phyloP scores from a whole-genome alignment of 345 rosid genomes.

The Boechera divaricarpa region DNA sequence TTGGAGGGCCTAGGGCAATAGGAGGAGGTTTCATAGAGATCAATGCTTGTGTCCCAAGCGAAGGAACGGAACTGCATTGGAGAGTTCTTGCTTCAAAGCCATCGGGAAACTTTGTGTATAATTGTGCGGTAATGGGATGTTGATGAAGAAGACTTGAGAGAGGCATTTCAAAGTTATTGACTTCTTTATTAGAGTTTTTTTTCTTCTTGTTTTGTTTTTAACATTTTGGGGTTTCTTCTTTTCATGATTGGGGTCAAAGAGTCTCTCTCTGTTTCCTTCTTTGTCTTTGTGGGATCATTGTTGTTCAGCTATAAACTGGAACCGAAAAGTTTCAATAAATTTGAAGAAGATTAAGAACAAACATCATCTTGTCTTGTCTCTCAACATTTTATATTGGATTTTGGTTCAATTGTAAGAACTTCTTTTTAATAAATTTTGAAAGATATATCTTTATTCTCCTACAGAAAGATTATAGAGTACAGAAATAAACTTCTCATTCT shows the following conservation, averaged over 20 bases:
- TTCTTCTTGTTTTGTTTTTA: neutral
- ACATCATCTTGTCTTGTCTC: constrained; percentile 34
- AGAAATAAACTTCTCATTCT: too few species aligned
- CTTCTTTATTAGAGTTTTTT: constrained; percentile 6
- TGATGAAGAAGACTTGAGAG: constrained; percentile 46
- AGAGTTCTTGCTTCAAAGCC: constrained; percentile 62
- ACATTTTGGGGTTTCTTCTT: neutral
- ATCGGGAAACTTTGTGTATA: constrained; percentile 68
- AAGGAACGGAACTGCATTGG: constrained; percentile 54
- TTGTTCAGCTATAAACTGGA: constrained; percentile 35
- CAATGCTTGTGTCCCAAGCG: constrained; percentile 74
- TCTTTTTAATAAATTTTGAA: neutral
- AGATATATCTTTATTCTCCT: neutral
- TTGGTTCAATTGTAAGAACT: constrained; percentile 24
- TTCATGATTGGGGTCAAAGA: constrained; percentile 32
- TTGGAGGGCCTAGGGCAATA: constrained; percentile 63
- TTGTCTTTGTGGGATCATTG: constrained; percentile 13
- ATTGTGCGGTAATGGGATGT: constrained; percentile 91
- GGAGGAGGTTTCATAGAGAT: constrained; percentile 66
- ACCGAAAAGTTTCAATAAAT: constrained; percentile 34
- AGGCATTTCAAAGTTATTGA: constrained; percentile 37
- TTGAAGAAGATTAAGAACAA: constrained; percentile 25
- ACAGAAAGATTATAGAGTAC: too few species aligned
- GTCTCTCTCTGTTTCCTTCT: constrained; percentile 24
- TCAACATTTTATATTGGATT: constrained; percentile 18